Percentiles rank a stretch among this genome's conserved stretches.
Evolutionary conservation across 345 rosid species (phyloP).

Genomic region (Murraya koenigii): DNA sequence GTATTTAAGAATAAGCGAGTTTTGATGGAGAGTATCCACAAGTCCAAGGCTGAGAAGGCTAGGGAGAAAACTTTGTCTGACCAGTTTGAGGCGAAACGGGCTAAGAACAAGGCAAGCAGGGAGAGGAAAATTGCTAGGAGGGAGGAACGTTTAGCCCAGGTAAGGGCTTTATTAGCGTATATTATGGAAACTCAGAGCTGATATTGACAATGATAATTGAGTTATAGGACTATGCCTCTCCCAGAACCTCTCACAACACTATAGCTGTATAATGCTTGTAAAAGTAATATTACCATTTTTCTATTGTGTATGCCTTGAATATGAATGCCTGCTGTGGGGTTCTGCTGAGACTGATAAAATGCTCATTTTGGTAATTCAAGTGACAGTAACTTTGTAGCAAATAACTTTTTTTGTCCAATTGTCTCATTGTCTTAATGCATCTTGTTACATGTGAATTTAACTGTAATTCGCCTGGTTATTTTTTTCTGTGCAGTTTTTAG

Average conservation of each 20-base stretch:
- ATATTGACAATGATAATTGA: too few species aligned
- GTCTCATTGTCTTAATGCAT: background rate
- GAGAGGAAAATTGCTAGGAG: slow-evolving; percentile 87
- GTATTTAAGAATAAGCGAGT: slow-evolving; percentile 96
- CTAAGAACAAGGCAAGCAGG: slow-evolving; percentile 95
- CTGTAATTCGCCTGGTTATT: too few species aligned
- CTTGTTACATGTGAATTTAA: background rate
- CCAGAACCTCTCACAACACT: background rate
- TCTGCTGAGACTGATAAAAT: background rate
- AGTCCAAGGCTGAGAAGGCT: slow-evolving; percentile 93
- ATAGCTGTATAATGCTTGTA: background rate
- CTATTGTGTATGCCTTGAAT: background rate
- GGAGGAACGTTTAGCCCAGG: slow-evolving; percentile 93
- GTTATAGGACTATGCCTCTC: background rate
- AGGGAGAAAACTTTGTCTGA: slow-evolving; percentile 93
- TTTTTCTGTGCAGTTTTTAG: background rate
- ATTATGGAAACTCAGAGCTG: background rate
- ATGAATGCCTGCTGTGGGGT: background rate
- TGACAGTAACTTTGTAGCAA: background rate
- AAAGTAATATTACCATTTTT: background rate
- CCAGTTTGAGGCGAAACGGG: slow-evolving; percentile 95
- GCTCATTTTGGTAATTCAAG: background rate
- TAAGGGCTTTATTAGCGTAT: slow-evolving; percentile 18
- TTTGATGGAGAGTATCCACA: slow-evolving; percentile 95
- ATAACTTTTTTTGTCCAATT: background rate